Conservation (phyloP, 2,329 filamentous ascomycete species). For the Ophiocordyceps unilateralis region DNA sequence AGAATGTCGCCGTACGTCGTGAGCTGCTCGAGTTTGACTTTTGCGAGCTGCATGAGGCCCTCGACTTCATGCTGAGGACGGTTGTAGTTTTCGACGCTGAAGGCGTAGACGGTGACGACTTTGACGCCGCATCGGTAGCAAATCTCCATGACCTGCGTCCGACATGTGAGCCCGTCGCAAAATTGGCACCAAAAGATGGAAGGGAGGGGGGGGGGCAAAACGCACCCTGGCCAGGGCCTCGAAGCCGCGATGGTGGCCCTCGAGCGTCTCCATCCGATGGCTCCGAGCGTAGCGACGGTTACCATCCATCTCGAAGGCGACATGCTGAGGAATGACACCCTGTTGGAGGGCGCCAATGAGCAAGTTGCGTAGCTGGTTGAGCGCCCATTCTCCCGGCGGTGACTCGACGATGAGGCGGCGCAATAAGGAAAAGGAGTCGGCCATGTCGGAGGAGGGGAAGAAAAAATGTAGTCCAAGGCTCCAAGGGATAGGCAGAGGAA, state of each 20-base stretch:
- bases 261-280: slow-evolving; percentile 87
- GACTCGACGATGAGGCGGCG: slow-evolving; percentile 64
- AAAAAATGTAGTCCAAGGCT: no score
- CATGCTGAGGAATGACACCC: slow-evolving; percentile 82
- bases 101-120: slow-evolving; percentile 94
- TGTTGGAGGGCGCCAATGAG: slow-evolving; percentile 79
- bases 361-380: slow-evolving; percentile 62
- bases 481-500: not conserved
- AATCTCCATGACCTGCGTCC: slow-evolving; percentile 69
- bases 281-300: slow-evolving; percentile 83
- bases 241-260: slow-evolving; percentile 90
- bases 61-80: slow-evolving; percentile 92
- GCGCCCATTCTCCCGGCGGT: slow-evolving; percentile 80
- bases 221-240: slow-evolving; percentile 68
- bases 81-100: slow-evolving; percentile 98
- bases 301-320: slow-evolving; percentile 99
- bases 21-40: slow-evolving; percentile 82
- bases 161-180: not conserved
- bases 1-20: slow-evolving; percentile 85
- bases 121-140: slow-evolving; percentile 97
- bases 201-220: not conserved
- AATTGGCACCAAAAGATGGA: not conserved
- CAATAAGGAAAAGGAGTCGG: slow-evolving; percentile 32
- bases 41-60: slow-evolving; percentile 93
- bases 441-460: slow-evolving; percentile 26